Evolutionary conservation across 176 grass and related monocot species (phyloP), one percentile per base, ranked within the genome.

Genomic region (Aegilops tauschii): DNA sequence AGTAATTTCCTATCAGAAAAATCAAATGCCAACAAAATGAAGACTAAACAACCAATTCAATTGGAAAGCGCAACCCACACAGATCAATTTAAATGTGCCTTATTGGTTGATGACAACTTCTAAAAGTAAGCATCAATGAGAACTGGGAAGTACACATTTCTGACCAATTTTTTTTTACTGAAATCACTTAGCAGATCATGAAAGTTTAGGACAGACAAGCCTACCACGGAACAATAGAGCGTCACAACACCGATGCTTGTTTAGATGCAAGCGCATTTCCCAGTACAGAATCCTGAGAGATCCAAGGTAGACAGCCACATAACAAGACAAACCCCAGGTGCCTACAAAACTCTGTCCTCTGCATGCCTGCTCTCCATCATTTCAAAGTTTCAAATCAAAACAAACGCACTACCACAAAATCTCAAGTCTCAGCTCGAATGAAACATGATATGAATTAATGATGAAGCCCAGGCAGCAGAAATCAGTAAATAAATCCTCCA

Each of bases 321-420:
- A 35, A 67, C 5, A 44, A 65, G 84, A 84, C 89, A 80, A 80
- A 69, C 80, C 65, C 42, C 69, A 84, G 52, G 75, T 52, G 67
- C 69, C 45, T 61, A 80, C 89, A 84, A 52, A 40, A 65, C 1
- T 28, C n/a, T 70, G 81, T 68, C 68, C 75, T 83, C 16, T 50
- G 30, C 39, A 6, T 65, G 23, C 40, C 58, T 14, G 9, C 56
- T 49, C 65, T 16, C 7, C 67, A 75, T 50, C 35, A 61, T 87
- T 77, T 73, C 80, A 27, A 27, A n/a, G 74, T 83, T 61, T 80
- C 49, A 76, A 75, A 84, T 58, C 40, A n/a, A 47, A 61, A 4
- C 13, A 20, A 71, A 44, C 30, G 18, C 4, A 29, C 42, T 14
- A 28, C 14, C 82, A 45, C 39, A 49, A 21, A 14, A 28, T 65